Percentiles rank a stretch among this genome's conserved stretches.
Evolutionary conservation across 805 yeast species (phyloP).

Genomic region (Nakazawaea pomicola): DNA sequence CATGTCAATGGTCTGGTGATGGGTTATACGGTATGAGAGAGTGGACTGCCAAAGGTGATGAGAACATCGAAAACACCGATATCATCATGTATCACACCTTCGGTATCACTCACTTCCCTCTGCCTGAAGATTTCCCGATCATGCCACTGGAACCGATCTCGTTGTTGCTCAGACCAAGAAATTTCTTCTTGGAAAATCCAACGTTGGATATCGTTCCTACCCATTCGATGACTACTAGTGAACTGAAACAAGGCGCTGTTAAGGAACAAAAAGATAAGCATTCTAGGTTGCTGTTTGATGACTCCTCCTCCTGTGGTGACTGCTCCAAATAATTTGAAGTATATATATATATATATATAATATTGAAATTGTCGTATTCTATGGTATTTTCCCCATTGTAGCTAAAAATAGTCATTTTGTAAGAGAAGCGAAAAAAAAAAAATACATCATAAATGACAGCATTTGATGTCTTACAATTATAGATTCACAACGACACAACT

Average conservation of each 20-base stretch:
- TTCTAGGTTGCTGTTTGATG: slow-evolving; percentile 36
- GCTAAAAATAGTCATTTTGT: background rate
- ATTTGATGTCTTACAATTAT: no score
- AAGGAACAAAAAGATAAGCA: slow-evolving; percentile 32
- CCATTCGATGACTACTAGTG: slow-evolving; percentile 30
- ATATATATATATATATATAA: background rate
- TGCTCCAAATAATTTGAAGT: slow-evolving; percentile 12
- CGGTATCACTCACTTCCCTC: slow-evolving; percentile 69
- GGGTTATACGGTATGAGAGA: slow-evolving; percentile 48
- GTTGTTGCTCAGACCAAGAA: slow-evolving; percentile 59
- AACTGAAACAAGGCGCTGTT: slow-evolving; percentile 27
- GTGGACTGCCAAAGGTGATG: slow-evolving; percentile 50
- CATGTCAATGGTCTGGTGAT: slow-evolving; percentile 54
- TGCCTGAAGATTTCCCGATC: slow-evolving; percentile 72
- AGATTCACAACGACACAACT: no score
- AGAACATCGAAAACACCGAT: slow-evolving; percentile 50
- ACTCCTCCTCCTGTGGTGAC: slow-evolving; percentile 16
- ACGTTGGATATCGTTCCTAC: slow-evolving; percentile 61
- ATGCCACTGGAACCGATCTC: slow-evolving; percentile 72
- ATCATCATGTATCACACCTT: slow-evolving; percentile 64
- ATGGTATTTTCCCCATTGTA: no score
- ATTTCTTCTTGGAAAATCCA: slow-evolving; percentile 63
- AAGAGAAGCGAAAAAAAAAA: background rate
- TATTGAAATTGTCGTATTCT: no score
- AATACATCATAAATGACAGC: no score